phyloP scores from a whole-genome alignment of 1,284 basidiomycete species.

The Gymnopus androsaceus region DNA sequence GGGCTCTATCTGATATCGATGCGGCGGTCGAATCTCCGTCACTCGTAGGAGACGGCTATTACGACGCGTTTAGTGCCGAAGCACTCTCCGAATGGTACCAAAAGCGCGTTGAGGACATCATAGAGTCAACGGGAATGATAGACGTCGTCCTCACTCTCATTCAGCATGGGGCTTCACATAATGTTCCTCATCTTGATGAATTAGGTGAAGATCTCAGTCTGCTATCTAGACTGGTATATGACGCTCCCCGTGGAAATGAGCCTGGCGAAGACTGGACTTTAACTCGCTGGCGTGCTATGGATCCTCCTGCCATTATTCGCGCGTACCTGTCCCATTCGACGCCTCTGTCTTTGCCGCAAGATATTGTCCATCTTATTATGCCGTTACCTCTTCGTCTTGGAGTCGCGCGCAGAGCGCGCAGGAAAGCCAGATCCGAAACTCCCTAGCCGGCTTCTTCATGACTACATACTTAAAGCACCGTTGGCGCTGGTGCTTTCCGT shows the following conservation, averaged over 20 bases:
- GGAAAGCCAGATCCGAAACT: slow-evolving; percentile 70
- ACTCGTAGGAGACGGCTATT: slow-evolving; percentile 13
- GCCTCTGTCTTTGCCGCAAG: slow-evolving; percentile 61
- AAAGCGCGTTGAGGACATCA: slow-evolving; percentile 59
- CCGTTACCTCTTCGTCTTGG: slow-evolving; percentile 91
- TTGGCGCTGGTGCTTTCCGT: slow-evolving; percentile 72
- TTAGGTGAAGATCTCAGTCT: slow-evolving; percentile 89
- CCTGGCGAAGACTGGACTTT: slow-evolving; percentile 70
- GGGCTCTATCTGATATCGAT: slow-evolving; percentile 15
- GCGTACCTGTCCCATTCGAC: slow-evolving; percentile 78
- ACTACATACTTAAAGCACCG: slow-evolving; percentile 72
- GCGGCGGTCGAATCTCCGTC: slow-evolving; percentile 1
- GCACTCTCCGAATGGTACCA: slow-evolving; percentile 78
- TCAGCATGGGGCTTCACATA: slow-evolving; percentile 84
- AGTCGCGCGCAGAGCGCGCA: slow-evolving; percentile 79
- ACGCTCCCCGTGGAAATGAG: slow-evolving; percentile 53
- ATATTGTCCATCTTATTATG: slow-evolving; percentile 78
- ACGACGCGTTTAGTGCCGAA: slow-evolving; percentile 32
- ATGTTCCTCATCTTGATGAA: slow-evolving; percentile 77
- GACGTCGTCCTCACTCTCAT: slow-evolving; percentile 78
- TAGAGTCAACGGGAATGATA: slow-evolving; percentile 71
- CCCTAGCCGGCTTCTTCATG: slow-evolving; percentile 66
- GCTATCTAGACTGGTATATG: slow-evolving; percentile 83
- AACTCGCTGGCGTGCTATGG: slow-evolving; percentile 68
- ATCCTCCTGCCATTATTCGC: slow-evolving; percentile 62